These are phyloP conservation scores for Ciborinia camelliae DNA, from an alignment of 2,329 filamentous ascomycete species.

Conservation along the genomic window DNA sequence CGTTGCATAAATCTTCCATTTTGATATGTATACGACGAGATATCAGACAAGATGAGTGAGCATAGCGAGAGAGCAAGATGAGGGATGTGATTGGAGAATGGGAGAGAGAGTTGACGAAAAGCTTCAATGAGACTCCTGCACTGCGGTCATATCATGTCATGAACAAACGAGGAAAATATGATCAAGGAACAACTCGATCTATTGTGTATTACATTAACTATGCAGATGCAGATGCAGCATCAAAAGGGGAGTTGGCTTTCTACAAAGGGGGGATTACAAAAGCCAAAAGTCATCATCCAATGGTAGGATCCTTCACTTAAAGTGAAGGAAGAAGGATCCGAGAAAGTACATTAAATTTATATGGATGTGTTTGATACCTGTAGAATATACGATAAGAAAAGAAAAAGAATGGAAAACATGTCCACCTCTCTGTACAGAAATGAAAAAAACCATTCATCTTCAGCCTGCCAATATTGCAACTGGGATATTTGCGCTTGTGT, in stretches of 20 bases:
- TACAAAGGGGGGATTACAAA: neutral
- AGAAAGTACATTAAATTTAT: slow-evolving; percentile 21
- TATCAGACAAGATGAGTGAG: neutral
- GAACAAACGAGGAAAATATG: neutral
- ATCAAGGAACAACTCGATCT: slow-evolving; percentile 21
- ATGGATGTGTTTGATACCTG: slow-evolving; percentile 33
- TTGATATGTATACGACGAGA: neutral
- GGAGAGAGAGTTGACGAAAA: too few species aligned
- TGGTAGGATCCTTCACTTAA: too few species aligned
- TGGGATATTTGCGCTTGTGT: neutral
- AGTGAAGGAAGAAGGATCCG: slow-evolving; percentile 2
- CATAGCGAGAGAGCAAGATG: neutral
- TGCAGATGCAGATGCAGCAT: slow-evolving; percentile 27
- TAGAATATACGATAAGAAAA: slow-evolving; percentile 32
- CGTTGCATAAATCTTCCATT: slow-evolving; percentile 34
- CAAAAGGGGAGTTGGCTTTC: neutral
- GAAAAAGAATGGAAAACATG: slow-evolving; percentile 25
- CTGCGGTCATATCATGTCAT: neutral
- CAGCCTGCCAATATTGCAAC: neutral
- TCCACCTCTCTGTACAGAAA: slow-evolving; percentile 20
- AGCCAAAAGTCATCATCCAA: slow-evolving; percentile 1
- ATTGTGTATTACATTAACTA: slow-evolving; percentile 25
- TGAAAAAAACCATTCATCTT: neutral
- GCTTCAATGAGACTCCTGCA: neutral
- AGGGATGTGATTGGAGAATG: too few species aligned